Evolutionary conservation across 495 filamentous ascomycete species (phyloP).

Genomic region (Penicillium riverlandense): DNA sequence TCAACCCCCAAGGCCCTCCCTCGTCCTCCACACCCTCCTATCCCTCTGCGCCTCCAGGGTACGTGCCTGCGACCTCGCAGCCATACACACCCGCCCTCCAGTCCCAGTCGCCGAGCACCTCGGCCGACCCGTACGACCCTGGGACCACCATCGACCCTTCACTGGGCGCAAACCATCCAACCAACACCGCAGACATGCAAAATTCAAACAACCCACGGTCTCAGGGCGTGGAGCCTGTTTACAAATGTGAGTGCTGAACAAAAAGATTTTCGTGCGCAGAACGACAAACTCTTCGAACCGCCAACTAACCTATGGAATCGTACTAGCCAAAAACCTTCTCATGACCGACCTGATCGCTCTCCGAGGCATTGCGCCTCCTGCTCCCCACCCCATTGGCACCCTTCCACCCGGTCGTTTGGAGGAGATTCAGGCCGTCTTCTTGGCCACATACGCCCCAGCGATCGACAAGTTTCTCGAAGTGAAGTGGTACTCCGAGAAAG

Average conservation of each 20-base stretch:
- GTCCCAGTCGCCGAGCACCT: slow-evolving; percentile 40
- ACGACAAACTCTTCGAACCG: not conserved
- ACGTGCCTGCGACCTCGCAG: slow-evolving; percentile 52
- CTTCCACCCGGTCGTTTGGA: slow-evolving; percentile 48
- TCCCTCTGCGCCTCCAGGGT: slow-evolving; percentile 47
- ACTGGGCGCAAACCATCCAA: slow-evolving; percentile 39
- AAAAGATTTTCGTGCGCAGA: not conserved
- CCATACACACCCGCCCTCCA: slow-evolving; percentile 48
- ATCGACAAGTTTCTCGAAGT: slow-evolving; percentile 79
- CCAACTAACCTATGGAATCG: slow-evolving; percentile 4
- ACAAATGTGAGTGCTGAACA: slow-evolving; percentile 26
- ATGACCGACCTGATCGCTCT: slow-evolving; percentile 70
- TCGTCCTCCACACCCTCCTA: slow-evolving; percentile 25
- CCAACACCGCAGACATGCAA: slow-evolving; percentile 31
- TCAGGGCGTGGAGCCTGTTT: slow-evolving; percentile 24
- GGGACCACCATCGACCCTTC: slow-evolving; percentile 68
- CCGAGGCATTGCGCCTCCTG: slow-evolving; percentile 53
- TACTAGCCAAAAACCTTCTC: slow-evolving; percentile 59
- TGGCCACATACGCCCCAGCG: slow-evolving; percentile 67
- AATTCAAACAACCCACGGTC: slow-evolving; percentile 17
- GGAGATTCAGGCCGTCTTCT: slow-evolving; percentile 68
- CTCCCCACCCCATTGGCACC: slow-evolving; percentile 48
- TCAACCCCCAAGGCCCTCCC: slow-evolving; percentile 38
- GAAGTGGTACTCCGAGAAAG: slow-evolving; percentile 65
- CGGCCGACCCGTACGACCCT: slow-evolving; percentile 53